These are phyloP conservation scores for Epichloe sp. DNA, from an alignment of 2,329 filamentous ascomycete species.

Conservation along the genomic window DNA sequence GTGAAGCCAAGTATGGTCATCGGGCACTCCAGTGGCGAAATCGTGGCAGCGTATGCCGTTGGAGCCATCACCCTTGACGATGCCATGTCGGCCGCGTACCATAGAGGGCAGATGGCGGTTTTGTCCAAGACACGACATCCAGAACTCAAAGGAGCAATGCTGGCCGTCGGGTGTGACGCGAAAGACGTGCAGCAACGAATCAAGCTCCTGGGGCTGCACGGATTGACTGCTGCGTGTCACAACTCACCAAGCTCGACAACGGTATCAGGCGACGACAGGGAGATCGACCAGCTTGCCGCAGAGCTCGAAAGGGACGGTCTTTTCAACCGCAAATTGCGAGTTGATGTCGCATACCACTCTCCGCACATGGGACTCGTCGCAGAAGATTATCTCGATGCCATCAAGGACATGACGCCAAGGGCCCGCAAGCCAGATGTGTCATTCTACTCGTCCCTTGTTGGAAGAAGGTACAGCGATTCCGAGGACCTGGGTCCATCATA, in stretches of 20 bases:
- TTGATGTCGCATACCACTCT: conserved; percentile 42
- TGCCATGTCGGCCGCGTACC: conserved; percentile 36
- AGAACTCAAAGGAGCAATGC: conserved; percentile 34
- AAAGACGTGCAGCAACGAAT: conserved; percentile 28
- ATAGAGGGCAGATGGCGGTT: conserved; percentile 23
- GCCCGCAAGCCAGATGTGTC: conserved; percentile 17
- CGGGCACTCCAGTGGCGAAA: conserved; percentile 36
- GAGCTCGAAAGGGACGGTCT: conserved; percentile 26
- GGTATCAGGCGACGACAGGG: conserved; percentile 33
- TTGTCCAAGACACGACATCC: not conserved
- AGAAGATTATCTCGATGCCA: conserved; percentile 30
- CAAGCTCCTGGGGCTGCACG: conserved; percentile 11
- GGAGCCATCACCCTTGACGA: conserved; percentile 30
- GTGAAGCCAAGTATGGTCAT: conserved; percentile 25
- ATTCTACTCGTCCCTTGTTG: conserved; percentile 35
- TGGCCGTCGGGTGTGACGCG: conserved; percentile 37
- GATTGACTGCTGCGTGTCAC: conserved; percentile 26
- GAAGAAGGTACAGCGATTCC: conserved; percentile 21
- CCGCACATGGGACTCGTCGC: conserved; percentile 38
- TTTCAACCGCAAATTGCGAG: conserved; percentile 34
- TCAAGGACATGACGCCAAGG: conserved; percentile 7
- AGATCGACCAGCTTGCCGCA: conserved; percentile 27
- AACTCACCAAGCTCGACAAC: conserved; percentile 41
- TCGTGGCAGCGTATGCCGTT: conserved; percentile 31
- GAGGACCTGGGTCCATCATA: conserved; percentile 25